phyloP scores from a whole-genome alignment of 139 green algal species.

The Asterochloris erici region DNA sequence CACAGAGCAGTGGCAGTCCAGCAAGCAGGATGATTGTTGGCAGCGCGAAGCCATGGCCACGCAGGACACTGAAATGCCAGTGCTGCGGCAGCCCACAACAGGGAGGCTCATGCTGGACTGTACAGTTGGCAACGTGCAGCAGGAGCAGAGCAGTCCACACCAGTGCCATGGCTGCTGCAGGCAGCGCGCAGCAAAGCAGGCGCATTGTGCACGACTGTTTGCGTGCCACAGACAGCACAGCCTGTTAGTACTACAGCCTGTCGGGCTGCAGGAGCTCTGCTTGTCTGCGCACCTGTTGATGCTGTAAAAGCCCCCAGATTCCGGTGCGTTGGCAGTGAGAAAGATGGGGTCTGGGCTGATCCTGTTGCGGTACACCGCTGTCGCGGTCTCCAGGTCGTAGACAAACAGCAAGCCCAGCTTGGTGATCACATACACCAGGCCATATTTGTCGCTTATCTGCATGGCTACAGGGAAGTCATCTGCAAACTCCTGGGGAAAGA shows the following conservation, averaged over 20 bases:
- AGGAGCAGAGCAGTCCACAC: too few species aligned
- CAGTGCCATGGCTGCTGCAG: too few species aligned
- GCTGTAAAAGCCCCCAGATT: constrained; percentile 84
- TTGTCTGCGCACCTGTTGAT: constrained; percentile 80
- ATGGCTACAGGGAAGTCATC: constrained; percentile 99
- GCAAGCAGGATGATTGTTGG: not conserved
- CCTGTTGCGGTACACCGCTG: constrained; percentile 94
- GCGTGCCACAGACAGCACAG: not conserved
- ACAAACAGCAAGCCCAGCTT: constrained; percentile 98
- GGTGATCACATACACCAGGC: constrained; percentile 94
- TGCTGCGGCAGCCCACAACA: too few species aligned
- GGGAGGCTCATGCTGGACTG: too few species aligned
- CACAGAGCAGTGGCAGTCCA: too few species aligned
- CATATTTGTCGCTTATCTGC: constrained; percentile 83
- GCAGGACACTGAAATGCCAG: not conserved
- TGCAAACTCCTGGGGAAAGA: constrained; percentile 98
- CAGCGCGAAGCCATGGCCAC: not conserved
- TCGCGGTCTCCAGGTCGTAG: constrained; percentile 96
- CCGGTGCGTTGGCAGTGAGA: constrained; percentile 67
- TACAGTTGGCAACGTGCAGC: too few species aligned
- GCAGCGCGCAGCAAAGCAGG: not conserved
- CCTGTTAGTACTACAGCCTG: not conserved
- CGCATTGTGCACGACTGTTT: not conserved
- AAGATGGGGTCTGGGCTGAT: constrained; percentile 98
- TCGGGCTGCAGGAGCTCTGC: not conserved